Percentiles rank a stretch among this genome's conserved stretches.
Evolutionary conservation across 2,329 filamentous ascomycete species (phyloP).

Genomic region (Claviceps cyperi): DNA sequence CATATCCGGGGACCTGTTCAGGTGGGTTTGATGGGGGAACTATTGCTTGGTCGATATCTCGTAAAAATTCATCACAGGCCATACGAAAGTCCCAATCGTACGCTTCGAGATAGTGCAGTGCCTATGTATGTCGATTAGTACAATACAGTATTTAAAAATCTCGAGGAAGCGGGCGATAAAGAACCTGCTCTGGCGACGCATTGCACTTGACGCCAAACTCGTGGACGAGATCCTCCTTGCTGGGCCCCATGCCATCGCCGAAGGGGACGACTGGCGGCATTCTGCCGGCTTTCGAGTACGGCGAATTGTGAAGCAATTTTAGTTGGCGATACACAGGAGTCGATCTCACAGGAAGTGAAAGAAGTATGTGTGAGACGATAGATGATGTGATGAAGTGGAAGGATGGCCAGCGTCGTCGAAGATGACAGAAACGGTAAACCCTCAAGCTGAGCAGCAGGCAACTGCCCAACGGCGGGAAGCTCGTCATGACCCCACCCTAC

Average conservation of each 20-base stretch:
- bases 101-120: constrained; percentile 48
- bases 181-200: constrained; percentile 4
- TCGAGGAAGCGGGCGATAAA: neutral
- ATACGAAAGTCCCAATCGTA: constrained; percentile 52
- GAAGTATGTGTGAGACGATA: neutral
- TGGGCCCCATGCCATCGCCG: constrained; percentile 1
- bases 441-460: too few relatives aligned
- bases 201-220: constrained; percentile 4
- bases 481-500: too few relatives aligned
- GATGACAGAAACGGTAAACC: too few relatives aligned
- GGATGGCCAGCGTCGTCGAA: too few relatives aligned
- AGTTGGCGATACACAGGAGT: neutral
- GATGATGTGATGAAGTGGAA: neutral
- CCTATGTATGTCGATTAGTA: constrained; percentile 29
- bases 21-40: too few relatives aligned
- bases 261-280: neutral
- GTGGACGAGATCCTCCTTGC: constrained; percentile 4
- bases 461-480: too few relatives aligned
- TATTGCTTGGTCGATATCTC: constrained; percentile 36
- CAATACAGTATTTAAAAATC: too few relatives aligned
- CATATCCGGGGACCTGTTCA: too few relatives aligned
- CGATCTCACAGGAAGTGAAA: neutral
- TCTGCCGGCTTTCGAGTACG: neutral
- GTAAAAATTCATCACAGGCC: constrained; percentile 49
- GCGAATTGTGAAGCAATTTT: neutral